Conservation (phyloP, 768 basidiomycete genomes). For the Collybia sp. region DNA sequence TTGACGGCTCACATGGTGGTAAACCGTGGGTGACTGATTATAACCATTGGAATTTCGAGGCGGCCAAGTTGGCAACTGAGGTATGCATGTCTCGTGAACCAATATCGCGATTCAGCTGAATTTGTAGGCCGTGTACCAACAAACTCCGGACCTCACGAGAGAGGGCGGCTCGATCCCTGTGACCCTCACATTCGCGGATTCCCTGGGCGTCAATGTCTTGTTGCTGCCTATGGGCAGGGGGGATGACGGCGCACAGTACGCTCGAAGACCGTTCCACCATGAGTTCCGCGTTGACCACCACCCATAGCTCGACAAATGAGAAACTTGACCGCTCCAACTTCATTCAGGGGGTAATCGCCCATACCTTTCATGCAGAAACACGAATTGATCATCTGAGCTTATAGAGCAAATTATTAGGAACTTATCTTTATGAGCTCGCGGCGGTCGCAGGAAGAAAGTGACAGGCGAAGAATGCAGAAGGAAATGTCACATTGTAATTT, state of each 20-base stretch:
- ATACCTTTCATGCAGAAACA: not conserved
- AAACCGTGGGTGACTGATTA: conserved; percentile 86
- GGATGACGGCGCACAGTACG: conserved; percentile 91
- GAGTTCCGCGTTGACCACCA: not conserved
- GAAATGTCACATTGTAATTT: no score
- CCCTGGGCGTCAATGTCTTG: conserved; percentile 79
- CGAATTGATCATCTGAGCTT: not conserved
- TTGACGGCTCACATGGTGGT: conserved; percentile 76
- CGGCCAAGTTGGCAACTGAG: conserved; percentile 83
- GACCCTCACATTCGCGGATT: conserved; percentile 90
- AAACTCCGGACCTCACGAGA: conserved; percentile 77
- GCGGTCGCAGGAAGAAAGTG: conserved; percentile 12
- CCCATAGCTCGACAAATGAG: conserved; percentile 81
- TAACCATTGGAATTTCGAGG: conserved; percentile 91
- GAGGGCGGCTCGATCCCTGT: conserved; percentile 96
- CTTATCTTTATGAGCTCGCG: conserved; percentile 76
- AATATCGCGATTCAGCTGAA: not conserved
- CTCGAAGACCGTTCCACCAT: conserved; percentile 9
- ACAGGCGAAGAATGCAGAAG: no score
- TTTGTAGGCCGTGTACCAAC: conserved; percentile 54
- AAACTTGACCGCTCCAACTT: conserved; percentile 91
- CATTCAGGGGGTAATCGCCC: conserved; percentile 67
- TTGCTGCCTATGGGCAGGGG: conserved; percentile 91
- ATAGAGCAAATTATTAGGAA: conserved; percentile 72
- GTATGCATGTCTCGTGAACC: conserved; percentile 25